Evolutionary conservation across 768 basidiomycete species (phyloP), one percentile per base, ranked within the genome.

Genomic region (Thelephora ganbajun): DNA sequence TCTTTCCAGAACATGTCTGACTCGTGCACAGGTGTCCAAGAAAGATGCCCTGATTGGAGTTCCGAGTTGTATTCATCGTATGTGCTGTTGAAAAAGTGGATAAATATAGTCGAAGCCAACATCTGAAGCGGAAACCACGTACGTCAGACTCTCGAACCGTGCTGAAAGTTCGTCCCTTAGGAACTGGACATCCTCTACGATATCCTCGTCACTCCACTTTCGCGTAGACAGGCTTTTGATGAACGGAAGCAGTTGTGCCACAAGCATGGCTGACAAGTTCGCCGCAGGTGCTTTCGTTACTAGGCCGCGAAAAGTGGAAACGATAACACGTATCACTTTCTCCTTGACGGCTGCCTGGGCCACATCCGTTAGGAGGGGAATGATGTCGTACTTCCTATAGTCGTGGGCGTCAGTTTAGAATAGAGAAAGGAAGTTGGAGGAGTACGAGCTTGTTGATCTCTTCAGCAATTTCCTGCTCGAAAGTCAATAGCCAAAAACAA

Each of bases 1-100:
- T 93, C 91, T 59, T 85, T 88, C 96, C 96, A 99, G 68, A 99
- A 99, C 33, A 90, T 80, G 51, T 97, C 94, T 1, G 88, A 93
- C 59, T 92, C 88, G 58, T 99, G 96, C 9, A 90, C 86, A 11
- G 94, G 93, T 4, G 88, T 81, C 96, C 96, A 98, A 5, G 89
- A 85, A 20, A 98, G 66, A 61, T 91, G 90, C 1, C 93, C 92
- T 4, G 86, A 88, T 14, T 78, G 69, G 26, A 99, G 68, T 61
- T 98, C 94, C 0, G 90, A 92, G 11, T 75, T 77, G 59, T 97
- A 99, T 63, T 97, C 93, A 60, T 98, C 96, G 61, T 87, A 99
- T 0, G 91, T 99, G 50, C 92, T 97, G 53, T 18, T 47, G 16
- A 14, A 35, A 12, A 12, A 20, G 35, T 34, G 48, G 20, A 9